Evolutionary conservation across 257 asterid species (phyloP).

Genomic region (Cruciata laevipes): DNA sequence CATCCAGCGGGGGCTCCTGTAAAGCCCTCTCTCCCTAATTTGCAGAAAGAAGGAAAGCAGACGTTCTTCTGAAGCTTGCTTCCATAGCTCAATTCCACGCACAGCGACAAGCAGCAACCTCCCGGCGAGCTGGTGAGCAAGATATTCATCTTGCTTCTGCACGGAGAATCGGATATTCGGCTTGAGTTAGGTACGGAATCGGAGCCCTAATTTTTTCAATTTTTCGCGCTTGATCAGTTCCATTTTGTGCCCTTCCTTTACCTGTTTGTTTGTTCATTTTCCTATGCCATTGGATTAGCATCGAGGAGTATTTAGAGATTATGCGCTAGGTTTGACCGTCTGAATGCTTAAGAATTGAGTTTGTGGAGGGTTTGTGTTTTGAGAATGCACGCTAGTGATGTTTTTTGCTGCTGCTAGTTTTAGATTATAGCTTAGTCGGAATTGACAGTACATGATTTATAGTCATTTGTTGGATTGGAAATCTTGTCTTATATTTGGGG

Average conservation of each 20-base stretch:
- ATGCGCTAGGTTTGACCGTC: not conserved
- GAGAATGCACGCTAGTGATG: not conserved
- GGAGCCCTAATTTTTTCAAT: slow-evolving; percentile 25
- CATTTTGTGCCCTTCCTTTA: not conserved
- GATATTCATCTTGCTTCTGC: slow-evolving; percentile 11
- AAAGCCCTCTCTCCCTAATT: slow-evolving; percentile 10
- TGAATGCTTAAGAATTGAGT: not conserved
- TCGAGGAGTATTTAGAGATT: slow-evolving; percentile 4
- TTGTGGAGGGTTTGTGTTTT: not conserved
- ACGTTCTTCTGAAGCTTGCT: not conserved
- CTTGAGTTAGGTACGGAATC: slow-evolving; percentile 2
- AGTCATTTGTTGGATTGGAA: too few species aligned
- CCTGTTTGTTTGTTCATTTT: not conserved
- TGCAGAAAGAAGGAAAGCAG: not conserved
- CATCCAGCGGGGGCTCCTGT: slow-evolving; percentile 8
- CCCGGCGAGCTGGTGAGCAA: slow-evolving; percentile 6
- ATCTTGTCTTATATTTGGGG: not conserved
- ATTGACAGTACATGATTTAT: too few species aligned
- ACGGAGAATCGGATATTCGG: not conserved
- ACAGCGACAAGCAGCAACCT: not conserved
- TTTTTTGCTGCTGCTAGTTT: not conserved
- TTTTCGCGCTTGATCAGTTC: slow-evolving; percentile 19
- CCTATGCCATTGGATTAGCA: not conserved
- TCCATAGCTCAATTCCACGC: not conserved
- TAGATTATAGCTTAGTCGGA: not conserved